Base-by-base conservation (phyloP, 2,329 filamentous ascomycete species). In the Didymella glomerata region DNA sequence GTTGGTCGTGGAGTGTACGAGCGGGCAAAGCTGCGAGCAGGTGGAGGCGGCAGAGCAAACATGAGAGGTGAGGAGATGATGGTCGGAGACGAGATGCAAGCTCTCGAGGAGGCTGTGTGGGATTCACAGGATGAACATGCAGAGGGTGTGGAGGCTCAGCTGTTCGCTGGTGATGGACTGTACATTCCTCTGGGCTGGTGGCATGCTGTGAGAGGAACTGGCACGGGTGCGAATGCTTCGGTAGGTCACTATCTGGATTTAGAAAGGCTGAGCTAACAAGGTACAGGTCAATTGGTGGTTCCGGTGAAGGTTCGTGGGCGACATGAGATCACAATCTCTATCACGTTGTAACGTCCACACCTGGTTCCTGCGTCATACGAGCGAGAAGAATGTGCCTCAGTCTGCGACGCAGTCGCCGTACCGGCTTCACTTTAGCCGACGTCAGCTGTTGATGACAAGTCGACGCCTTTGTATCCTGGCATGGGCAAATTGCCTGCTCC, bases 61-160 rank as follows among this genome's bases (percentile, higher is more conserved):
- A 83, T 97, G 65, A 84, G 93, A 56, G 90, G 91, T 0, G 84
- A 88, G 11, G 93, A 97, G 73, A 97, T 98, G 93, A 97, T 98
- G 93, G 83, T 88, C 50, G 93, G 93, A 0, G 77, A 80, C 2
- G 92, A 97, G 78, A 87, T 87, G 64, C 76, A 81, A 20, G 79
- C 83, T 2, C 76, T 97, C 14, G 86, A 93, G 64, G 78, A 84
- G 1, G 87, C 84, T 3, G 83, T 97, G 2, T 98, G 94, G 95
- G 79, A 76, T 13, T 50, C 61, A 2, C 65, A 68, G n/a, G 45
- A 45, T n/a, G 34, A 27, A 20, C 71, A 38, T 7, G 52, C 57
- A 14, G 60, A 59, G 8, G 73, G 75, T 6, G 63, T 68, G 13
- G 70, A 78, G 52, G 72, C 84, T 1, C 73, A 78, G 4, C 72